phyloP scores from a whole-genome alignment of 1,139 yeast species.

The Taiozyma sp. region DNA sequence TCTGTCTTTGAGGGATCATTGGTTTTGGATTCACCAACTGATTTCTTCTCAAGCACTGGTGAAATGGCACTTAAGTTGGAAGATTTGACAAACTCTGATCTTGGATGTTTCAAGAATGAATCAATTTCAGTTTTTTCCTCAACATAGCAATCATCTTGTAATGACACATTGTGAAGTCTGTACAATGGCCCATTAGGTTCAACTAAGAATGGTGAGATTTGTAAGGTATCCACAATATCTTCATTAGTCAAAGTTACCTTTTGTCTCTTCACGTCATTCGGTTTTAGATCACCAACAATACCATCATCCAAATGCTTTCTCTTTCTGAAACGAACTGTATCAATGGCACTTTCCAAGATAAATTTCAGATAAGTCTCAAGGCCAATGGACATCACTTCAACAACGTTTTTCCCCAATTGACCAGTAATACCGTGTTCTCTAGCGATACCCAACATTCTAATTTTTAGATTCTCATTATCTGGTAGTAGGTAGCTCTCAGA shows the following conservation, averaged over 20 bases:
- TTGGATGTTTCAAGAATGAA: slow-evolving; percentile 29
- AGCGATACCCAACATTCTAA: slow-evolving; percentile 75
- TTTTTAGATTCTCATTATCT: slow-evolving; percentile 62
- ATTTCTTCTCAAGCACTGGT: slow-evolving; percentile 5
- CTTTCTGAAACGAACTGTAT: slow-evolving; percentile 57
- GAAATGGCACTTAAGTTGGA: neutral
- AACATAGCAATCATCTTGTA: slow-evolving; percentile 52
- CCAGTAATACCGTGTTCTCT: slow-evolving; percentile 93
- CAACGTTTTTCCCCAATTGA: slow-evolving; percentile 62
- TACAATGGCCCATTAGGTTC: slow-evolving; percentile 61
- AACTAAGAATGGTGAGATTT: slow-evolving; percentile 57
- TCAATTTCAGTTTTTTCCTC: slow-evolving; percentile 39
- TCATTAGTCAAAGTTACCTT: slow-evolving; percentile 50
- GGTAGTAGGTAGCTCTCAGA: slow-evolving; percentile 80
- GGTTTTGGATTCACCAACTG: neutral
- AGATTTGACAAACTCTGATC: slow-evolving; percentile 5
- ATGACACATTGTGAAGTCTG: slow-evolving; percentile 44
- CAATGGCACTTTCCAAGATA: slow-evolving; percentile 70
- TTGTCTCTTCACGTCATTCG: slow-evolving; percentile 11
- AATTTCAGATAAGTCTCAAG: slow-evolving; percentile 74
- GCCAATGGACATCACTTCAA: slow-evolving; percentile 75
- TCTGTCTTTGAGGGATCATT: neutral
- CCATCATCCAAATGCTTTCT: slow-evolving; percentile 44
- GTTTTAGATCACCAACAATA: slow-evolving; percentile 21
- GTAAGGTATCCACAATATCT: slow-evolving; percentile 59